Conservation (phyloP, 2,329 filamentous ascomycete genomes). For the Fonsecaea pugnacius region DNA sequence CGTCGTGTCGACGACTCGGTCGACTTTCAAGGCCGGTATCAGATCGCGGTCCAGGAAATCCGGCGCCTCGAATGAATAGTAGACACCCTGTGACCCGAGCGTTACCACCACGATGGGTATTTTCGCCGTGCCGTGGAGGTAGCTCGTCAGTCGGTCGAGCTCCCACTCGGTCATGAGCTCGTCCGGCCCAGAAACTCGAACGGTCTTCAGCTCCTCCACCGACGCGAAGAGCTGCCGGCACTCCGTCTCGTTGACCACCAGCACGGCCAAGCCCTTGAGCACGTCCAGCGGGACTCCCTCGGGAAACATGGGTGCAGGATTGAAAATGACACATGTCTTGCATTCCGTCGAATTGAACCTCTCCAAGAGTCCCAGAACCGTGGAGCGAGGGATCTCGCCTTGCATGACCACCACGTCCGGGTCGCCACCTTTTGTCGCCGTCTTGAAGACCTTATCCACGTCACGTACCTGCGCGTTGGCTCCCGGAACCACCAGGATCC, state of each 20-base stretch:
- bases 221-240: conserved; percentile 69
- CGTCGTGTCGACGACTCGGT: conserved; percentile 83
- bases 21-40: conserved; percentile 69
- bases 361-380: conserved; percentile 65
- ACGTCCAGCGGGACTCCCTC: conserved; percentile 67
- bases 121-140: conserved; percentile 67
- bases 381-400: conserved; percentile 73
- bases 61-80: conserved; percentile 59
- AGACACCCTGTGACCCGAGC: conserved; percentile 78
- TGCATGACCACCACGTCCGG: conserved; percentile 74
- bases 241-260: conserved; percentile 91
- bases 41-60: conserved; percentile 51
- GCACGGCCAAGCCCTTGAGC: conserved; percentile 71
- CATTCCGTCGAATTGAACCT: conserved; percentile 51
- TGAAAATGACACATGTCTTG: conserved; percentile 71
- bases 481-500: conserved; percentile 74
- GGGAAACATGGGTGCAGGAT: conserved; percentile 85
- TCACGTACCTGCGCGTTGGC: conserved; percentile 63
- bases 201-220: conserved; percentile 38
- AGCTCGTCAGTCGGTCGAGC: conserved; percentile 52
- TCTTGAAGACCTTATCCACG: conserved; percentile 45
- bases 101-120: conserved; percentile 82
- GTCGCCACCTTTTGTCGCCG: conserved; percentile 45
- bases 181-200: conserved; percentile 39
- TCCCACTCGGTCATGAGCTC: conserved; percentile 37